A percentile compares a stretch with the other conserved stretches of the same genome.
These are phyloP conservation scores for Colletotrichum siamense DNA, from an alignment of 2,329 filamentous ascomycete genomes.

Conservation along the genomic window DNA sequence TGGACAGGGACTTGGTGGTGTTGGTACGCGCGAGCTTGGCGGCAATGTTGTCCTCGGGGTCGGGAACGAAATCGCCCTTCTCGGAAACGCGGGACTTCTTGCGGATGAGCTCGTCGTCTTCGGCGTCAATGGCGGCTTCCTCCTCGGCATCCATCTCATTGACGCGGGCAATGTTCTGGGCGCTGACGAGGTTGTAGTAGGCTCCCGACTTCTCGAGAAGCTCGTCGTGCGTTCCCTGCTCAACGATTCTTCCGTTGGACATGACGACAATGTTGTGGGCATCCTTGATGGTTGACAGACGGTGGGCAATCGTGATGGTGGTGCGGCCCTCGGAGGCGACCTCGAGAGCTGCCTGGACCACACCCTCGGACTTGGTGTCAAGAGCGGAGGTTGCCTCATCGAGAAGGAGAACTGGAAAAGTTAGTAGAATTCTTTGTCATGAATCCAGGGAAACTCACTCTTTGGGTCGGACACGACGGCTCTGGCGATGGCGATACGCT, in stretches of 20 bases:
- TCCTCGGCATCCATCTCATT: constrained; percentile 60
- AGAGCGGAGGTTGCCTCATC: constrained; percentile 95
- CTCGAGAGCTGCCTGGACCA: constrained; percentile 92
- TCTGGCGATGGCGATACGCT: constrained; percentile 92
- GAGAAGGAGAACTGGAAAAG: constrained; percentile 72
- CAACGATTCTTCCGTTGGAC: constrained; percentile 82
- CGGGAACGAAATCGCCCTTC: constrained; percentile 48
- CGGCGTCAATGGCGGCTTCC: constrained; percentile 52
- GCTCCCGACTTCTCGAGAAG: constrained; percentile 74
- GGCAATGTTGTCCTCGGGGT: constrained; percentile 67
- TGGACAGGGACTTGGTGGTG: constrained; percentile 70
- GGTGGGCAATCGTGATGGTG: constrained; percentile 95
- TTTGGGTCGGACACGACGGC: constrained; percentile 92
- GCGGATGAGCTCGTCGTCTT: constrained; percentile 56
- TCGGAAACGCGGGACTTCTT: constrained; percentile 48
- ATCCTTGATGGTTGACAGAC: constrained; percentile 90
- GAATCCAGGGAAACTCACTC: constrained; percentile 43
- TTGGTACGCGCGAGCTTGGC: constrained; percentile 61
- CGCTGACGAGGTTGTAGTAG: constrained; percentile 86
- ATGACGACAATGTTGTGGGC: constrained; percentile 98
- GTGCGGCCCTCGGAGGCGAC: constrained; percentile 85
- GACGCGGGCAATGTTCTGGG: constrained; percentile 78
- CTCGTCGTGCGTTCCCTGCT: constrained; percentile 87
- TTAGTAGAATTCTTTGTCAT: constrained; percentile 13
- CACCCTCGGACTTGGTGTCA: constrained; percentile 92